Base-by-base conservation (phyloP, 805 yeast species). In the Candida tibetensis region DNA sequence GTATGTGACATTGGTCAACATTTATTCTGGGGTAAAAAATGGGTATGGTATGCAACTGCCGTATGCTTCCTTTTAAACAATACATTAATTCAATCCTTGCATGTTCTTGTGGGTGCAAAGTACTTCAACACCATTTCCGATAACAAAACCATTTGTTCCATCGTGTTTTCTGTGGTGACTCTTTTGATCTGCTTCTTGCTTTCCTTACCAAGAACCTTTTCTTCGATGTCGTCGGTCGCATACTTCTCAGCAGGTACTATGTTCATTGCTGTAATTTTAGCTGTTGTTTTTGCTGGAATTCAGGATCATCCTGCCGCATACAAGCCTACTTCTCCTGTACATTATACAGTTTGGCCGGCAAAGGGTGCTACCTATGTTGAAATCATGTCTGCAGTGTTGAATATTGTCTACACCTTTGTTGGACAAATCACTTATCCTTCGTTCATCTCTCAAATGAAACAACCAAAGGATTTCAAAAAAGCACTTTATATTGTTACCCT, bases 381-480 rank as follows among this genome's bases (percentile, higher is more conserved):
- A 14, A 81, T 66, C 1, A 76, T 78, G 82, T 55, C 68, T 28
- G 83, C 83, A 0, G 64, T 72, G 44, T 62, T 78, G 48, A 78
- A 78, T 58, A 78, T 78, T 47, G 77, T 76, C 17, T 78, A 77
- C 55, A 77, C 83, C 1, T 77, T 78, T 58, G 82, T 77, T 16
- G 84, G 84, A 3, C 84, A 78, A 55, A 74, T 78, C 54, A 74
- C 79, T 4, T 78, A 77, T 45, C 83, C 82, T 1, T 76, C 81
- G 15, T 78, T 78, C 55, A 78, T 78, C 41, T 64, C 77, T 9
- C 80, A 78, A 48, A 78, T 78, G 84, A 67, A 64, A 45, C 60
- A 66, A 36, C 84, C 83, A 19, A 59, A 60, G 32, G 83, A 78
- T 36, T 78, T 78, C 63, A 72, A 66, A 43, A 78, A 77, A 58